Conservation (phyloP, 2,329 filamentous ascomycete species). For the Metarhizium brunneum region DNA sequence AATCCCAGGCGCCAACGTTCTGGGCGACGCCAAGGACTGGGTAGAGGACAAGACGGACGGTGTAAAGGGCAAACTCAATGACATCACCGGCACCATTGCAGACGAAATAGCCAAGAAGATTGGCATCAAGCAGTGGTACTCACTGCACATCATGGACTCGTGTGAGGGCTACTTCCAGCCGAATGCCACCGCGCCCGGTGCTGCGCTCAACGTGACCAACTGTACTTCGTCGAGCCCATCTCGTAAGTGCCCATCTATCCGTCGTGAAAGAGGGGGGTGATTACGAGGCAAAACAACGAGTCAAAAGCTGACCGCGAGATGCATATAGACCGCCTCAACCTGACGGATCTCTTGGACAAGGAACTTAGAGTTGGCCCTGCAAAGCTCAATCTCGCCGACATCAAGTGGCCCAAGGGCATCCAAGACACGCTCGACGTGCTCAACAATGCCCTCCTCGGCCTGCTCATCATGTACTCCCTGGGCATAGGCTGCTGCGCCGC, state of each 20-base stretch:
- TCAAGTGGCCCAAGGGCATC: conserved; percentile 36
- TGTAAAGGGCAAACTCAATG: conserved; percentile 24
- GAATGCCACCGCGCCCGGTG: conserved; percentile 27
- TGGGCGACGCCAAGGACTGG: conserved; percentile 21
- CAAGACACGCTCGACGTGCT: conserved; percentile 38
- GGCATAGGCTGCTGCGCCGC: conserved; percentile 32
- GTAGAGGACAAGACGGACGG: conserved; percentile 22
- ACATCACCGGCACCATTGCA: conserved; percentile 29
- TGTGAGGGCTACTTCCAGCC: conserved; percentile 38
- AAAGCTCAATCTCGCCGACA: conserved; percentile 32
- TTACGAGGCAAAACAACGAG: not conserved
- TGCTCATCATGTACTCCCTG: conserved; percentile 40
- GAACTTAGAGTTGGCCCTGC: conserved; percentile 36
- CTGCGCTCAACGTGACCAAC: conserved; percentile 33
- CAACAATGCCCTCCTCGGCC: conserved; percentile 36
- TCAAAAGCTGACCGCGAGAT: not conserved
- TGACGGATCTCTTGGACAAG: conserved; percentile 36
- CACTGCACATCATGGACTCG: conserved; percentile 36
- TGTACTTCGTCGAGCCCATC: conserved; percentile 23
- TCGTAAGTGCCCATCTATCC: conserved; percentile 1
- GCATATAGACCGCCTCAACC: conserved; percentile 30
- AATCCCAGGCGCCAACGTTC: conserved; percentile 11
- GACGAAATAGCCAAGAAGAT: conserved; percentile 32
- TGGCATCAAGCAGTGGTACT: conserved; percentile 42
- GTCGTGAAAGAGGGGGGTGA: too few relatives aligned